Conservation (phyloP, 2,329 filamentous ascomycete species). For the Capronia americana region DNA sequence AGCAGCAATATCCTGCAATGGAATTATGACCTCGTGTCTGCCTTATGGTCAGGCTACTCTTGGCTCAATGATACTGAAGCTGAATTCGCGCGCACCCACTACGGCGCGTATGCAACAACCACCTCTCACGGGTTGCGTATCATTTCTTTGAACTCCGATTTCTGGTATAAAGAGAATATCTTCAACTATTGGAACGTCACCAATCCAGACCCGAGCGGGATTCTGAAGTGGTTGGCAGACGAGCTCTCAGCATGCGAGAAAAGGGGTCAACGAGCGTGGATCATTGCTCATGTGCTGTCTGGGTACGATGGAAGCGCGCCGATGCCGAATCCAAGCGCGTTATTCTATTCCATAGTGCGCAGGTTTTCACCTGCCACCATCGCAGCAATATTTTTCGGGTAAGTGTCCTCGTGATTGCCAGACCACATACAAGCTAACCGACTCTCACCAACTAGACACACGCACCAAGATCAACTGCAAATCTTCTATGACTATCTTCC, state of each 20-base stretch:
- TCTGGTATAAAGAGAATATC: conserved; percentile 42
- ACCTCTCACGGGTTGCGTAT: conserved; percentile 41
- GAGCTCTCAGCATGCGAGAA: conserved; percentile 41
- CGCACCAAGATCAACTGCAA: conserved; percentile 42
- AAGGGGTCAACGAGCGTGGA: conserved; percentile 40
- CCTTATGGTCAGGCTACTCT: conserved; percentile 39
- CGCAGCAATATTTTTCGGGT: conserved; percentile 38
- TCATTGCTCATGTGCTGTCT: conserved; percentile 41
- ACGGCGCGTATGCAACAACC: conserved; percentile 39
- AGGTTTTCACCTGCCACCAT: conserved; percentile 39
- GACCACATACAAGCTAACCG: background rate
- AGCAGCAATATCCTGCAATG: conserved; percentile 37
- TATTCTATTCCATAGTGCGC: conserved; percentile 41
- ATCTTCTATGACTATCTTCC: conserved; percentile 43
- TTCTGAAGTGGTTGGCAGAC: conserved; percentile 38
- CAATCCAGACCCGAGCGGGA: conserved; percentile 40
- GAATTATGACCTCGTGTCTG: conserved; percentile 41
- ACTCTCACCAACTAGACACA: conserved; percentile 32
- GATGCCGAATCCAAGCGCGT: conserved; percentile 40
- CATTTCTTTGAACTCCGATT: conserved; percentile 42
- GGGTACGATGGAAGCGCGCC: conserved; percentile 38
- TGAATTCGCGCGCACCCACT: conserved; percentile 37
- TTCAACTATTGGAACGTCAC: conserved; percentile 41
- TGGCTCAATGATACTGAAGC: conserved; percentile 41
- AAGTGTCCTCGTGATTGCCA: background rate